Evolutionary conservation across 75 land plant genomes (phyloP), one percentile per base, ranked within the genome.

Genomic region (Selaginella tamariscina): DNA sequence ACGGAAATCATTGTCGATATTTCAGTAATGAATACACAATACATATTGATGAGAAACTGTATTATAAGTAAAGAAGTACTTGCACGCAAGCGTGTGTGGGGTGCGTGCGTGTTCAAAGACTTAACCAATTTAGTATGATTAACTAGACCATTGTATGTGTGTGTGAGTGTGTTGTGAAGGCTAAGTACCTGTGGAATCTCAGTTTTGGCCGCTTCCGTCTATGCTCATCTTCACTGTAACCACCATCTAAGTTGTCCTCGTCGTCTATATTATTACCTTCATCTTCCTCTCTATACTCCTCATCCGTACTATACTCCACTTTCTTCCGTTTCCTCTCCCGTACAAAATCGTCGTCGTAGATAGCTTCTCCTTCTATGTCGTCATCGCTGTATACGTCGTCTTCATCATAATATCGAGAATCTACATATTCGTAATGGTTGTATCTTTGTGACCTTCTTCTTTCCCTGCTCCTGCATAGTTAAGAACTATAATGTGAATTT

Each of bases 301-400:
- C 96, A 32, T 80, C 84, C 72, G 73, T 78, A 27, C 62, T 69
- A 39, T 85, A 78, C 56, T 88, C 88, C 32, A 87, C 97, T 64
- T 39, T 73, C 65, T 69, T 74, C 57, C 79, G 79, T 64, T 82
- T 86, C 30, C 79, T 79, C 8, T 57, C 76, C 66, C 68, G 76
- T n/a, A 87, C 54, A 65, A 88, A 94, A 27, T 87, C 88, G 2
- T 91, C 99, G 76, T 95, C 89, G 73, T 95, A 91, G 27, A 91
- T 79, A 55, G 85, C 99, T 74, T 95, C 99, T 55, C 97, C 99
- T 69, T 88, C 92, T 66, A 91, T 88, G 32, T 95, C 99, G 55
- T 94, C 98, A 68, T 87, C 99, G 81, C 92, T 91, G 29, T 84
- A 96, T 68, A 72, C 77, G 39, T 69, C 85, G 54, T 79, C 83